Base-by-base conservation (phyloP, 2,329 filamentous ascomycete species). In the Aspergillus melleus region DNA sequence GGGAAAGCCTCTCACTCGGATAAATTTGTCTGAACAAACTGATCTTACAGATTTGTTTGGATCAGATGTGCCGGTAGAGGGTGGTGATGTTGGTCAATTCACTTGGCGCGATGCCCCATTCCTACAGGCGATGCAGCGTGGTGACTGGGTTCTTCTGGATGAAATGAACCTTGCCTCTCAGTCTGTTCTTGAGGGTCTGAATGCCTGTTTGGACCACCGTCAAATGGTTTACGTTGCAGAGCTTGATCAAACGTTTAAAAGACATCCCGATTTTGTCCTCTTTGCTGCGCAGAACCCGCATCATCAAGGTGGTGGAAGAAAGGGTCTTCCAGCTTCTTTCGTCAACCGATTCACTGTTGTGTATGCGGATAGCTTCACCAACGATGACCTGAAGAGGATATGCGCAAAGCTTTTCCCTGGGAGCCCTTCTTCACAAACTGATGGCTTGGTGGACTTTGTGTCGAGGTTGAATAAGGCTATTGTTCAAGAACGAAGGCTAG, bases 91-190 rank as follows among this genome's bases (percentile, higher is more conserved):
- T 8, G 95, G 95, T 1, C 90, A 91, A 61, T 99, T 99, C 71
- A 89, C 91, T 1, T 99, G 95, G 95, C 87, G 92, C 66, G 94
- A 99, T 74, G 95, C 94, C 0, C 93, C 95, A 0, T 98, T 99
- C 72, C 80, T 99, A 20, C 90, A 92, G 72, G 95, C 95, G 0
- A 98, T 99, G 94, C 95, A 98, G 72, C 90, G 87, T 59, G 95
- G 95, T 29, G 91, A 96, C 68, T 99, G 95, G 95, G 95, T 99
- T 11, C 81, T 99, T 29, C 83, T 99, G 0, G 95, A 99, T 71
- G 95, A 99, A 80, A 99, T 99, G 95, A 99, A 99, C 70, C 79
- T 99, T 64, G 95, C 96, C 1, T 98, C 94, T 0, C 95, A 99
- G 73, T 96, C 94, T 4, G 93, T 99, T 2, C 84, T 99, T 1